phyloP scores from a whole-genome alignment of 352 stramenopile genomes.

The Phytophthora gonapodyides region DNA sequence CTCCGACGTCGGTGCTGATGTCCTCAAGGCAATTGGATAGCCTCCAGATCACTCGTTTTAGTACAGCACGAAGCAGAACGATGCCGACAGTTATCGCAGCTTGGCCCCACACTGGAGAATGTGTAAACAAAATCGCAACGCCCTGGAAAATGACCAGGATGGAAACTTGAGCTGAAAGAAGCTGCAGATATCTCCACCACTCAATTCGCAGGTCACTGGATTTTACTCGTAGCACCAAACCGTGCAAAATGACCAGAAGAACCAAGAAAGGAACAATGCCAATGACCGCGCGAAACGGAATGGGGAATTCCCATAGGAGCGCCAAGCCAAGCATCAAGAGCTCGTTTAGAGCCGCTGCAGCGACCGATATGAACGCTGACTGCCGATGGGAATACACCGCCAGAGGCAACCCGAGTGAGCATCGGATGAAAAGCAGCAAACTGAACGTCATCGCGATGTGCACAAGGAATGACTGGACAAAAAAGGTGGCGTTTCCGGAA shows the following conservation, averaged over 20 bases:
- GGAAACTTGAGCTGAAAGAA: slow-evolving; percentile 15
- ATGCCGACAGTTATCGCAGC: slow-evolving; percentile 20
- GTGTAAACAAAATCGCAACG: slow-evolving; percentile 20
- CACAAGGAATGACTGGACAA: slow-evolving; percentile 19
- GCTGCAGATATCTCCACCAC: slow-evolving; percentile 12
- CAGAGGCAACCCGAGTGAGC: slow-evolving; percentile 14
- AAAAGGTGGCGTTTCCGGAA: not conserved
- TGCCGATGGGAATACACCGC: slow-evolving; percentile 11
- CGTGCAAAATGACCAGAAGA: slow-evolving; percentile 11
- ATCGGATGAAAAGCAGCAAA: slow-evolving; percentile 13
- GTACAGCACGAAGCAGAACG: slow-evolving; percentile 11
- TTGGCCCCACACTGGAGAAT: slow-evolving; percentile 3
- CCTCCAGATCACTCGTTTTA: slow-evolving; percentile 29
- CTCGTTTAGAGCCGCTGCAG: slow-evolving; percentile 12
- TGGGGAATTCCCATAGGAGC: slow-evolving; percentile 21
- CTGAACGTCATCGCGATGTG: slow-evolving; percentile 1
- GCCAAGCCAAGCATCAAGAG: slow-evolving; percentile 12
- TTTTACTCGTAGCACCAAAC: slow-evolving; percentile 7
- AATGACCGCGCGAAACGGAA: slow-evolving; percentile 21
- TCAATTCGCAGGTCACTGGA: not conserved
- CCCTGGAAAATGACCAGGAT: slow-evolving; percentile 28
- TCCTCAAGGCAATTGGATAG: slow-evolving; percentile 27
- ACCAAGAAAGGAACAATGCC: slow-evolving; percentile 10
- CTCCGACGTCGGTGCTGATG: slow-evolving; percentile 29
- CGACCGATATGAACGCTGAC: slow-evolving; percentile 6